Conservation (phyloP, 176 grass and related monocot species). For the Phragmites australis region DNA sequence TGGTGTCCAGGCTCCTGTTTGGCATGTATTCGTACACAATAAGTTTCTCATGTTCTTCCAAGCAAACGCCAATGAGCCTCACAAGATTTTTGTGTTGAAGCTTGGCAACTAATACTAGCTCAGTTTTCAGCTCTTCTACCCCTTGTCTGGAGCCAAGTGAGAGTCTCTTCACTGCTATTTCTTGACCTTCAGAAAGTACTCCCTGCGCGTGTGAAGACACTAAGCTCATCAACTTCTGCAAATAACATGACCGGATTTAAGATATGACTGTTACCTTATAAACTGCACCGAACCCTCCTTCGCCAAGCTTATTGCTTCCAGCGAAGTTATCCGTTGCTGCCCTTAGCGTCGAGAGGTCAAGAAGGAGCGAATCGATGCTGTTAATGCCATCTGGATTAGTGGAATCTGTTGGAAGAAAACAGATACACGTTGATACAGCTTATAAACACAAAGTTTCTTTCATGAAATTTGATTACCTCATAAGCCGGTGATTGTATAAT, state of each 20-base stretch:
- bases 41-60: constrained; percentile 49
- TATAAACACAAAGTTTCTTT: not conserved
- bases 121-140: constrained; percentile 47
- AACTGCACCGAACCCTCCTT: constrained; percentile 73
- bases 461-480: not conserved
- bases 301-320: constrained; percentile 61
- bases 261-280: constrained; percentile 53
- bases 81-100: constrained; percentile 61
- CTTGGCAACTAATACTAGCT: constrained; percentile 50
- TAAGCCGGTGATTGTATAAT: not conserved
- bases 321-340: constrained; percentile 62
- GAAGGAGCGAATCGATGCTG: constrained; percentile 51
- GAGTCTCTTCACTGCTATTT: constrained; percentile 58
- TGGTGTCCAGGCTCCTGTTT: constrained; percentile 57
- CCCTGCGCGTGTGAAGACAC: constrained; percentile 15
- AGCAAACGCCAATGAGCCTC: constrained; percentile 45
- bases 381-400: constrained; percentile 34
- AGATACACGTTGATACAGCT: not conserved
- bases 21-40: constrained; percentile 62
- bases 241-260: not conserved
- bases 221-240: not conserved
- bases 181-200: constrained; percentile 33
- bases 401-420: constrained; percentile 38
- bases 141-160: constrained; percentile 43
- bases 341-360: constrained; percentile 47